A percentile compares a stretch with the other conserved stretches of the same genome.
Conservation (phyloP, 2,329 filamentous ascomycete species). For the Ophiostoma triangulosporum region DNA sequence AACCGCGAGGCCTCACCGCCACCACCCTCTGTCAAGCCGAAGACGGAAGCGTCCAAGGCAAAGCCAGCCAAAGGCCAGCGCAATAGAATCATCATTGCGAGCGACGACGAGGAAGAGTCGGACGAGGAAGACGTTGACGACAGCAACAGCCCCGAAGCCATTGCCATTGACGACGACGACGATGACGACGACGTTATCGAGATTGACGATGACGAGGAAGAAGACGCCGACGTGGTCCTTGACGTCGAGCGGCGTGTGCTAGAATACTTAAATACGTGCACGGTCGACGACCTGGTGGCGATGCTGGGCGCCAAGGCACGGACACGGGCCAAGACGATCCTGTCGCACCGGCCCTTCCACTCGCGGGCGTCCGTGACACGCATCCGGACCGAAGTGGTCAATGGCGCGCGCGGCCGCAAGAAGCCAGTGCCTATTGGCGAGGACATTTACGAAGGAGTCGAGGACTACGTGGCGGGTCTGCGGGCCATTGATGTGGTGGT, state of each 20-base stretch:
- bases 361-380: slow-evolving; percentile 50
- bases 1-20: slow-evolving; percentile 3
- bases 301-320: slow-evolving; percentile 59
- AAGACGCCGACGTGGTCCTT: slow-evolving; percentile 14
- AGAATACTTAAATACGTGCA: slow-evolving; percentile 71
- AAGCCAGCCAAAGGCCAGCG: neutral
- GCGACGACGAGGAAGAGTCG: slow-evolving; percentile 17
- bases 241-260: slow-evolving; percentile 38
- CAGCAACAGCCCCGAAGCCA: slow-evolving; percentile 13
- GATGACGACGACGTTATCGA: slow-evolving; percentile 22
- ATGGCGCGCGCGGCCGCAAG: slow-evolving; percentile 20
- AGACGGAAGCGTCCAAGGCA: neutral
- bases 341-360: slow-evolving; percentile 62
- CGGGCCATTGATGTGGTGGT: slow-evolving; percentile 75
- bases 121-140: neutral
- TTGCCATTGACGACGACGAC: slow-evolving; percentile 12
- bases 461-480: slow-evolving; percentile 68
- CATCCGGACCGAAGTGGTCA: slow-evolving; percentile 39
- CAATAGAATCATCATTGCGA: neutral
- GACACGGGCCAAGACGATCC: slow-evolving; percentile 52
- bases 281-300: slow-evolving; percentile 62
- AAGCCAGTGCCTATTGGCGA: slow-evolving; percentile 37
- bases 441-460: slow-evolving; percentile 35
- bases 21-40: neutral
- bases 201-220: slow-evolving; percentile 19